Percentiles rank a stretch among this genome's conserved stretches.
Evolutionary conservation across 352 stramenopile genomes (phyloP).

Genomic region (Pythium phragmiticola): DNA sequence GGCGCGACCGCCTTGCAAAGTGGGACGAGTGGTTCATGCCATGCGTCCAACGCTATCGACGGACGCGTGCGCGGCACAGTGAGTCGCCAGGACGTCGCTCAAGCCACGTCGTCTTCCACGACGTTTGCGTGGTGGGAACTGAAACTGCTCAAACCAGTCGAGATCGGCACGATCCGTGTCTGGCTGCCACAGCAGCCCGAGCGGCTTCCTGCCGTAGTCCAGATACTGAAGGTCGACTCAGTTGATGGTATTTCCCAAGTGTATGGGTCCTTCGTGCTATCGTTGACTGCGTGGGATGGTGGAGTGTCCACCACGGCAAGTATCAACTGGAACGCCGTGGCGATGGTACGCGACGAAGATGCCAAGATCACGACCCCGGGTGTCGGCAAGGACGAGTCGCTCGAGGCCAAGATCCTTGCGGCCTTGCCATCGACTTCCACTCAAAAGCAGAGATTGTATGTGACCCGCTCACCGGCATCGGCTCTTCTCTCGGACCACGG

Average conservation of each 20-base stretch:
- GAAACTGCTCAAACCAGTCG: conserved; percentile 36
- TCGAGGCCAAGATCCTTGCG: conserved; percentile 57
- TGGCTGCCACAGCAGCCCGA: conserved; percentile 39
- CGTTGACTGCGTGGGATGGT: conserved; percentile 33
- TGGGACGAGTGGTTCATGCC: conserved; percentile 52
- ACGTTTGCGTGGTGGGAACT: conserved; percentile 71
- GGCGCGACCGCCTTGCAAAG: conserved; percentile 63
- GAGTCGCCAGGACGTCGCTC: conserved; percentile 48
- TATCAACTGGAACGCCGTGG: conserved; percentile 58
- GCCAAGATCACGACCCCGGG: conserved; percentile 31
- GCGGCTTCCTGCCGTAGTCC: conserved; percentile 27
- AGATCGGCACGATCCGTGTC: conserved; percentile 59
- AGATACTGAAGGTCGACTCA: conserved; percentile 37
- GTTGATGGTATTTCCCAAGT: conserved; percentile 34
- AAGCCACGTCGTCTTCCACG: conserved; percentile 34
- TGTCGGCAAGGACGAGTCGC: conserved; percentile 44
- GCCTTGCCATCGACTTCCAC: conserved; percentile 20
- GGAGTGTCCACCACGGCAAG: conserved; percentile 25
- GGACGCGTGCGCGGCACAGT: conserved; percentile 43
- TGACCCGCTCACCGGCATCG: conserved; percentile 45
- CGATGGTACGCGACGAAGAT: conserved; percentile 60
- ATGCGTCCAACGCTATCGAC: conserved; percentile 67
- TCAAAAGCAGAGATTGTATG: conserved; percentile 30
- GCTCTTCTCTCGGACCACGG: conserved; percentile 33
- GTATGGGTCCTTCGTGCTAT: conserved; percentile 42